Evolutionary conservation across 176 grass and related monocot genomes (phyloP).

Genomic region (Miscanthus lutarioriparius): DNA sequence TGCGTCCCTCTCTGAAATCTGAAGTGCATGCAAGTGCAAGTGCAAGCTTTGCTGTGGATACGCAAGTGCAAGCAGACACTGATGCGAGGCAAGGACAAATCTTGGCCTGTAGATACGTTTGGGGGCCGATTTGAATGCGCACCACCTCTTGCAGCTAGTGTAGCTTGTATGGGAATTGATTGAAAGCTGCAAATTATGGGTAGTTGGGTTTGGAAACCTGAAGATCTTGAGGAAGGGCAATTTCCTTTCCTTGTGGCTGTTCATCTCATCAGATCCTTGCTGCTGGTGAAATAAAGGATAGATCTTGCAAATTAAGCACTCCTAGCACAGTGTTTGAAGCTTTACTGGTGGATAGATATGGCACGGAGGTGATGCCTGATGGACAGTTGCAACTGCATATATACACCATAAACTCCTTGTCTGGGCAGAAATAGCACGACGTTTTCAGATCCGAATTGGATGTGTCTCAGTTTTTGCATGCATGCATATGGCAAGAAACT

Average conservation of each 20-base stretch:
- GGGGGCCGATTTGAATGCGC: too few species aligned
- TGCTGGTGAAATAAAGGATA: neutral
- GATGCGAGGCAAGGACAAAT: conserved; percentile 15
- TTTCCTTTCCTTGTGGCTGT: conserved; percentile 4
- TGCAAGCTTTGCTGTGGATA: too few species aligned
- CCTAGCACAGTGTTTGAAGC: too few species aligned
- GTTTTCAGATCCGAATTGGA: conserved; percentile 31
- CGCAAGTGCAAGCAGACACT: too few species aligned
- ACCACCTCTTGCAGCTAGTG: too few species aligned
- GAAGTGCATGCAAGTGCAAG: too few species aligned
- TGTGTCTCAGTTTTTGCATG: neutral
- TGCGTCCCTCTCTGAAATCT: too few species aligned
- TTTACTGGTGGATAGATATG: too few species aligned
- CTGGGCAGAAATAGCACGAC: neutral
- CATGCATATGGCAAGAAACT: too few species aligned
- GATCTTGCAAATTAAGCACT: neutral
- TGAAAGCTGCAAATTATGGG: neutral
- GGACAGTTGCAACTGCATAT: too few species aligned
- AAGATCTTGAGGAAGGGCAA: neutral
- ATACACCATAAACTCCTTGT: too few species aligned
- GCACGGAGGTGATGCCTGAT: too few species aligned
- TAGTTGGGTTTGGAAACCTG: conserved; percentile 19
- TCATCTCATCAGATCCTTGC: conserved; percentile 24
- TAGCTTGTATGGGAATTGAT: neutral
- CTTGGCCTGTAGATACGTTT: conserved; percentile 26